phyloP scores from a whole-genome alignment of 257 asterid species.

The Rehmannia glutinosa region DNA sequence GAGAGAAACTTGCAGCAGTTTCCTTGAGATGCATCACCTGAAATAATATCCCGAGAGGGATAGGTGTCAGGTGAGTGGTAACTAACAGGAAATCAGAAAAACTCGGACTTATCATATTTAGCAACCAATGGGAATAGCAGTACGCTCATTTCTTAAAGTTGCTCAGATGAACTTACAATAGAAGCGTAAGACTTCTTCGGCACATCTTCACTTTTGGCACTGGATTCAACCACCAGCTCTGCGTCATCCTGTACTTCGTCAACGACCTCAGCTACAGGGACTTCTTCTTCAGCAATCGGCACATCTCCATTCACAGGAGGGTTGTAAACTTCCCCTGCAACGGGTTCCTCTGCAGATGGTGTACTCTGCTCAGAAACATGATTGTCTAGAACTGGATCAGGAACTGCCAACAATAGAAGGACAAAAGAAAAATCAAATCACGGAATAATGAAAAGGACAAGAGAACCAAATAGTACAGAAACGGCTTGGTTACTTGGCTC shows the following conservation, averaged over 20 bases:
- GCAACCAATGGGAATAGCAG: background rate
- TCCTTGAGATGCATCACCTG: constrained; percentile 87
- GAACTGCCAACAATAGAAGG: constrained; percentile 27
- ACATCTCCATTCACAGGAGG: constrained; percentile 73
- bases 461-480: background rate
- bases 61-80: background rate
- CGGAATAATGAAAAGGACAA: background rate
- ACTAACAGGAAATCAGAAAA: background rate
- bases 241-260: constrained; percentile 50
- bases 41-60: constrained; percentile 18
- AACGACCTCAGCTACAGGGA: constrained; percentile 77
- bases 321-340: constrained; percentile 64
- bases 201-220: constrained; percentile 51
- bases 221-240: constrained; percentile 45
- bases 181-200: constrained; percentile 94
- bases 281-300: constrained; percentile 55
- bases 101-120: background rate
- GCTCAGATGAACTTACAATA: constrained; percentile 58
- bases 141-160: background rate
- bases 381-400: constrained; percentile 49
- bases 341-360: constrained; percentile 53
- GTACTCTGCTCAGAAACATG: constrained; percentile 45
- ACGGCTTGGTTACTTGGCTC: constrained; percentile 48
- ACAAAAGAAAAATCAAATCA: constrained; percentile 7
- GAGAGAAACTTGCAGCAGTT: constrained; percentile 50